Base-by-base conservation (phyloP, 768 basidiomycete species). In the Stropharia rugosoannulata region DNA sequence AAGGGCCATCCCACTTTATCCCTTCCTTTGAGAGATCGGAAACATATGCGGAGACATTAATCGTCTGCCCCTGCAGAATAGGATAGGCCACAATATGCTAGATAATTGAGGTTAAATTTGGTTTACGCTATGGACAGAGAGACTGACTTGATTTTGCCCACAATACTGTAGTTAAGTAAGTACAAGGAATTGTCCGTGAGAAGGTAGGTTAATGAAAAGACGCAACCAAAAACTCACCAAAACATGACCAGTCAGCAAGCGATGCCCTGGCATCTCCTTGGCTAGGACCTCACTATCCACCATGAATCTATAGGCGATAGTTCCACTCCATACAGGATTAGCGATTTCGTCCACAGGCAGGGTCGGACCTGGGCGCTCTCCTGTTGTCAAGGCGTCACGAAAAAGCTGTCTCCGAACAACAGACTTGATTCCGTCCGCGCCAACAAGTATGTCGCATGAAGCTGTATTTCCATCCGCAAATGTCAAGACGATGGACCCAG, bases 31-130 rank as follows among this genome's bases (percentile, higher is more conserved):
- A 78, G 53, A 75, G 75, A n/a, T 72, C 68, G 22, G 75, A 64
- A 15, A 66, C 69, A 59, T 84, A 83, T 0, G 81, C 81, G 8
- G 77, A 84, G 48, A 86, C 73, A 60, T 86, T 89, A 62, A 89
- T 69, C 49, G 75, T 65, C 53, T 72, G 76, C 7, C 84, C 84
- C 37, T 73, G 72, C 2, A 80, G 73, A 16, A 88, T 80, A 0
- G 84, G 78, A 63, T 87, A 87, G 3, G 74, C 76, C 7, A 87
- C 72, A 39, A 85, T 61, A 64, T 80, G 80, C 86, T 88, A 47
- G 12, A 41, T 8, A 27, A 25, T 13, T 46, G 7, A 46, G 45
- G 10, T 16, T 12, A 19, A 18, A 8, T 1, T 15, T 13, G 18
- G 15, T 10, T 6, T 10, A n/a, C 5, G n/a, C 42, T 10, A 15